phyloP scores from a whole-genome alignment of 163 green algal genomes.

The Coccomyxa subellipsoidea region DNA sequence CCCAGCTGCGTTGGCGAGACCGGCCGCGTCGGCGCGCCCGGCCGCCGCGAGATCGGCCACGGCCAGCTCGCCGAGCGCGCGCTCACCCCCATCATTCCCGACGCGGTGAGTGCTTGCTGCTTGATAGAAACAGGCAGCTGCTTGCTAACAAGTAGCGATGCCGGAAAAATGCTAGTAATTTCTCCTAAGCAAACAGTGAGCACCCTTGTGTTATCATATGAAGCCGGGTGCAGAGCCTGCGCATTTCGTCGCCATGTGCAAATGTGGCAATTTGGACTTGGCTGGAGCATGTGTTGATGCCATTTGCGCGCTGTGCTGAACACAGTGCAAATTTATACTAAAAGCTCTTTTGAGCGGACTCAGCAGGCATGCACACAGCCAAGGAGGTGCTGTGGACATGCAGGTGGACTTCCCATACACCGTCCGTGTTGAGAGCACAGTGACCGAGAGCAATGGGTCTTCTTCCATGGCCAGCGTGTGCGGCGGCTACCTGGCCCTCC shows the following conservation, averaged over 20 bases:
- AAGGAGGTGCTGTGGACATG: background rate
- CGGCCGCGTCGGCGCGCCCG: slow-evolving; percentile 49
- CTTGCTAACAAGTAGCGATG: background rate
- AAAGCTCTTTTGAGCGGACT: background rate
- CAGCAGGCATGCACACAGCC: background rate
- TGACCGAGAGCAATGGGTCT: slow-evolving; percentile 93
- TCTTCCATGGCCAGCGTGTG: slow-evolving; percentile 96
- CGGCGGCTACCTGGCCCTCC: slow-evolving; percentile 88
- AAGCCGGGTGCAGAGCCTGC: too few species aligned
- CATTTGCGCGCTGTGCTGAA: too few species aligned
- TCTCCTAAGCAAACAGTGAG: too few species aligned
- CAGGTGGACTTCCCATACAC: slow-evolving; percentile 68
- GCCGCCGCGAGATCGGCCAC: slow-evolving; percentile 91
- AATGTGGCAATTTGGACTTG: too few species aligned
- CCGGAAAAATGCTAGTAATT: too few species aligned
- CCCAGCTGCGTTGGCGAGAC: slow-evolving; percentile 88
- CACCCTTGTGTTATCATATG: too few species aligned
- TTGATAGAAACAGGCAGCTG: background rate
- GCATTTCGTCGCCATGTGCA: too few species aligned
- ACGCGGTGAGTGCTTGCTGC: slow-evolving; percentile 20
- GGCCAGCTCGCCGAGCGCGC: slow-evolving; percentile 90
- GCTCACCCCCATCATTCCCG: slow-evolving; percentile 80
- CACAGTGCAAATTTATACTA: too few species aligned
- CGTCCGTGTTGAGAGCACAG: slow-evolving; percentile 87
- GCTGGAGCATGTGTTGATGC: too few species aligned